A percentile compares a stretch with the other conserved stretches of the same genome.
Evolutionary conservation across 2,329 filamentous ascomycete species (phyloP).

Genomic region (Zalaria sp.): DNA sequence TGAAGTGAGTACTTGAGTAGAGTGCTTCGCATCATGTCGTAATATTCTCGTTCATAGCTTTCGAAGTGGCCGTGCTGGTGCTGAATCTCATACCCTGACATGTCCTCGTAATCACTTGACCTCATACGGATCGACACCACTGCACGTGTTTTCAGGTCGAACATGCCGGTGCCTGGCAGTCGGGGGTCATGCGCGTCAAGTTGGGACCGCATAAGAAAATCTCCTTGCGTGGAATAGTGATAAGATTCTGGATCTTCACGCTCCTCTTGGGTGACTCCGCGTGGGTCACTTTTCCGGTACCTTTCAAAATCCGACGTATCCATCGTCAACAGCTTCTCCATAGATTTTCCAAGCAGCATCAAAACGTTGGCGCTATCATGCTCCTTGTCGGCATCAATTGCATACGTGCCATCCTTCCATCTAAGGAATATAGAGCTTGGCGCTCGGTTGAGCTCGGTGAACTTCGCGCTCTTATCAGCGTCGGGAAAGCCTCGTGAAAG

Average conservation of each 20-base stretch:
- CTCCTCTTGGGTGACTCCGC: constrained; percentile 58
- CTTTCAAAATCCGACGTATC: constrained; percentile 72
- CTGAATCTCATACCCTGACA: constrained; percentile 77
- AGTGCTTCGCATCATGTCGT: constrained; percentile 87
- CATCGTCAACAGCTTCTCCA: constrained; percentile 88
- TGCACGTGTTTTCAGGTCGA: constrained; percentile 89
- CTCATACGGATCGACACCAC: constrained; percentile 90
- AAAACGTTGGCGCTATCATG: constrained; percentile 75
- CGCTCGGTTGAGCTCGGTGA: constrained; percentile 56
- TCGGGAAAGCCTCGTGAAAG: constrained; percentile 52
- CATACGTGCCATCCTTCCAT: constrained; percentile 73
- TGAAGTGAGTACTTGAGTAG: constrained; percentile 96
- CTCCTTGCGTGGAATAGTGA: constrained; percentile 74
- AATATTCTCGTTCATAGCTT: constrained; percentile 91
- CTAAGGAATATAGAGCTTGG: constrained; percentile 73
- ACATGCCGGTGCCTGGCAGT: constrained; percentile 82
- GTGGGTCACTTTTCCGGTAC: constrained; percentile 56
- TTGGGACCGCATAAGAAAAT: constrained; percentile 91
- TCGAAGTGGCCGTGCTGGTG: constrained; percentile 63
- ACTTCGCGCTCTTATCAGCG: constrained; percentile 42
- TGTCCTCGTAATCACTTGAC: constrained; percentile 53
- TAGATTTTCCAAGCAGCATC: constrained; percentile 83
- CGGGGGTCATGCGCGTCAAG: constrained; percentile 79
- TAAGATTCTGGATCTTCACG: constrained; percentile 62
- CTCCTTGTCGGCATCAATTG: constrained; percentile 92